These are phyloP conservation scores for Suillus hirtellus DNA, from an alignment of 768 basidiomycete genomes.

Conservation along the genomic window DNA sequence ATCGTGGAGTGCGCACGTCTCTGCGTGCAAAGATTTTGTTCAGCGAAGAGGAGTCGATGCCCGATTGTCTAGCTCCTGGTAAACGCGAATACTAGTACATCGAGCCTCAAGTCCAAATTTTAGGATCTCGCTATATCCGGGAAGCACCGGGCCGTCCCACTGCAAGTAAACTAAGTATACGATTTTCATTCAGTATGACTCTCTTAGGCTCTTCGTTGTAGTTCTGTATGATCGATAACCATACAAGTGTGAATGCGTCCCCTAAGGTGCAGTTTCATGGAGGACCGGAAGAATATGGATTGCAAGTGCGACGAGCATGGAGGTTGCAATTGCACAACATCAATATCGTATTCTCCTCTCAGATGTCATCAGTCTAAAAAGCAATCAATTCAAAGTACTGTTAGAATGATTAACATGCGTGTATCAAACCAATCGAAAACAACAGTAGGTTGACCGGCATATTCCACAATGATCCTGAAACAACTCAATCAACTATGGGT, in stretches of 20 bases:
- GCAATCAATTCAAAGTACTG: neutral
- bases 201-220: neutral
- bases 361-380: neutral
- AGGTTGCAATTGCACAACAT: neutral
- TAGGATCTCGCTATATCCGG: neutral
- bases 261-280: neutral
- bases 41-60: neutral
- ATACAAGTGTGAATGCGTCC: neutral
- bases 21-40: neutral
- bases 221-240: neutral
- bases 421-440: neutral
- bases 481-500: neutral
- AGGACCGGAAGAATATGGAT: neutral
- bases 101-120: neutral
- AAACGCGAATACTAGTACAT: neutral
- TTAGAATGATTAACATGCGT: neutral
- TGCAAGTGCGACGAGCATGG: neutral
- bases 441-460: neutral
- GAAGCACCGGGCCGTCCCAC: neutral
- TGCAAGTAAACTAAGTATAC: neutral
- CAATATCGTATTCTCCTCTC: neutral
- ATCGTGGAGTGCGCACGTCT: slow-evolving; percentile 21
- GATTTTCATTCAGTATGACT: neutral
- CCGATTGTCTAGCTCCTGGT: neutral
- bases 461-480: neutral